Evolutionary conservation across 2,329 filamentous ascomycete species (phyloP).

Genomic region (Colletotrichum lini): DNA sequence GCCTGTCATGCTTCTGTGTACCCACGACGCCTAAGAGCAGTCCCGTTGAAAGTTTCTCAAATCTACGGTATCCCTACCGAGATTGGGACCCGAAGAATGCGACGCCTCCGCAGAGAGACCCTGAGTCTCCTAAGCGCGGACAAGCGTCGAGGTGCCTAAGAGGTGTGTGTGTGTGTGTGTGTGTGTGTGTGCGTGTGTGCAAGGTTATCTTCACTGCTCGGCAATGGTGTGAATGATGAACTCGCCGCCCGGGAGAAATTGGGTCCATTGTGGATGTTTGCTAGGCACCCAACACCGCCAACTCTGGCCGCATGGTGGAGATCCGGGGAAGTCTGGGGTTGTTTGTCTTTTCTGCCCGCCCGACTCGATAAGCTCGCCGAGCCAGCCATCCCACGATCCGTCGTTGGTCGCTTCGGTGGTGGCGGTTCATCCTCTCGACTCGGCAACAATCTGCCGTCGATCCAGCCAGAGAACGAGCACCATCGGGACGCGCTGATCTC

Average conservation of each 20-base stretch:
- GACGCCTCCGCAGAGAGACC: neutral
- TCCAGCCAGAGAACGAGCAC: neutral
- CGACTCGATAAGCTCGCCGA: neutral
- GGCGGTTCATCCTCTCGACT: no score
- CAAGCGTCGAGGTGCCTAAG: no score
- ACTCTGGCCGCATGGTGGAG: neutral
- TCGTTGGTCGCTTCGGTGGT: neutral
- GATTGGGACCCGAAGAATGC: constrained; percentile 15
- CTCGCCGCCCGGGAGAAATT: no score
- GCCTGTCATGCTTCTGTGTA: neutral
- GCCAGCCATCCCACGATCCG: neutral
- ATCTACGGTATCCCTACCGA: constrained; percentile 3
- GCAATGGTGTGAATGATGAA: neutral
- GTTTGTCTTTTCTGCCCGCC: neutral
- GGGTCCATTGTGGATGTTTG: neutral
- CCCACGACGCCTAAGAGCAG: neutral
- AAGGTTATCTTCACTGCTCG: neutral
- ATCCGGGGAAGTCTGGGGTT: neutral
- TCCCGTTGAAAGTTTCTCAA: neutral
- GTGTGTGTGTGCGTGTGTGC: neutral
- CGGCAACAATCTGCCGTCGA: neutral
- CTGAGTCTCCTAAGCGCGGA: neutral
- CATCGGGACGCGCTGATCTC: neutral
- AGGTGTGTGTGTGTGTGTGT: neutral
- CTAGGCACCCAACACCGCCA: neutral